phyloP scores from a whole-genome alignment of 2,329 filamentous ascomycete genomes.

The Peltaster fructicola region DNA sequence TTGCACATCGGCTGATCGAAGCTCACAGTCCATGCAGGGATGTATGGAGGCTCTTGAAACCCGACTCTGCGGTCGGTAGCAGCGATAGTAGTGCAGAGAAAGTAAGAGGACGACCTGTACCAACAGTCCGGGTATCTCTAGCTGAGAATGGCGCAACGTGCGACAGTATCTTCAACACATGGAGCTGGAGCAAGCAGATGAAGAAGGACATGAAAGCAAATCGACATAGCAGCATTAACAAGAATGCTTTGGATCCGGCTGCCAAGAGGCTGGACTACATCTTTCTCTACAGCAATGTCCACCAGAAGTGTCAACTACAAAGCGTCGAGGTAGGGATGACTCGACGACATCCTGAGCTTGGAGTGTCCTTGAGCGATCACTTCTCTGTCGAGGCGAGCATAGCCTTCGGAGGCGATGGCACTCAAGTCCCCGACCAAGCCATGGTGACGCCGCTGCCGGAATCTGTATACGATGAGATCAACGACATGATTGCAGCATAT shows the following conservation, averaged over 20 bases:
- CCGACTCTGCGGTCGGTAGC: constrained; percentile 64
- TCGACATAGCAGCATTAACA: constrained; percentile 45
- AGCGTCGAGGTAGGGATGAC: constrained; percentile 61
- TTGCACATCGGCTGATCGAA: constrained; percentile 69
- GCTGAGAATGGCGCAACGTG: constrained; percentile 71
- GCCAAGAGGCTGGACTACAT: constrained; percentile 93
- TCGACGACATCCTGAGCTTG: constrained; percentile 59
- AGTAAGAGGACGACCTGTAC: constrained; percentile 46
- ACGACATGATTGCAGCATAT: constrained; percentile 53
- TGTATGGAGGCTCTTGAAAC: constrained; percentile 69
- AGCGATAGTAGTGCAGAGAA: constrained; percentile 49
- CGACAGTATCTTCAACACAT: constrained; percentile 75
- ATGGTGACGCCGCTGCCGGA: constrained; percentile 5
- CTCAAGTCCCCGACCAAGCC: neutral
- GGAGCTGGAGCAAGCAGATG: constrained; percentile 65
- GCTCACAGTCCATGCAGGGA: constrained; percentile 63
- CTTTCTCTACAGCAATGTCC: constrained; percentile 38
- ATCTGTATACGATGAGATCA: constrained; percentile 48
- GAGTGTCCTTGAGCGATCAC: constrained; percentile 84
- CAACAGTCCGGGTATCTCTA: constrained; percentile 63
- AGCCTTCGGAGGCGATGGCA: constrained; percentile 21
- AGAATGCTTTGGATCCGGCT: constrained; percentile 46
- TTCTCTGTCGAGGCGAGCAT: constrained; percentile 80
- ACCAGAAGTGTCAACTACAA: constrained; percentile 47
- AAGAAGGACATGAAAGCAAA: constrained; percentile 51